Evolutionary conservation across 106 monocot species (phyloP), one percentile per base, ranked within the genome.

Genomic region (Allium fistulosum): DNA sequence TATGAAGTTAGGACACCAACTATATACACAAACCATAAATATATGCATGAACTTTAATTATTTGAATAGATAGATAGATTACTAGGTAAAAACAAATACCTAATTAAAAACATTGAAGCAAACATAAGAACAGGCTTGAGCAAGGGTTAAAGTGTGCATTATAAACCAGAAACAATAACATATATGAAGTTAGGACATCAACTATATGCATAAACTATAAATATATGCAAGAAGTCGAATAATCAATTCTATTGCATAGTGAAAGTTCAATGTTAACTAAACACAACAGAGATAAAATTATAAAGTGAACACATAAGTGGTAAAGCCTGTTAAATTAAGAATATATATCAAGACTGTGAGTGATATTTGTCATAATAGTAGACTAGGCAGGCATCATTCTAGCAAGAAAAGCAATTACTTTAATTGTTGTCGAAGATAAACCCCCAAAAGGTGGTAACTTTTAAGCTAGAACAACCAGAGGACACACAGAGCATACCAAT

Each of bases 401-500:
- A 5, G 37, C 37, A 55, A 55, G 15, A 6, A 55, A 15, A 55
- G 15, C 53, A 55, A 12, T 55, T 55, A 55, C 53, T 55, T 55
- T 8, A 55, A 55, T 2, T 12, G 3, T 13, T 59, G 17, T 18
- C 2, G 58, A 59, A 17, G 59, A 59, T 16, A 59, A 59, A 9
- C 59, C 59, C 59, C 9, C 0, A 9, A 59, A 55, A 12, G 11
- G 53, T 8, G 15, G 53, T 12, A 55, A 55, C 15, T 8, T 59
- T 59, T 59, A 59, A 13, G 17, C 3, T 16, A 59, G 59, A 59
- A 9, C 37, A 62, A 62, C 26, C 15, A 62, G 62, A 62, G 15
- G 18, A 55, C 63, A 49, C 4, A 46, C 53, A 28, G 51, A 73
- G 68, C 81, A 48, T 92, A 96, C 96, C 88, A 96, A 73, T 71